Conservation (phyloP, 441 rosid species). For the Flueggea neowawraea region DNA sequence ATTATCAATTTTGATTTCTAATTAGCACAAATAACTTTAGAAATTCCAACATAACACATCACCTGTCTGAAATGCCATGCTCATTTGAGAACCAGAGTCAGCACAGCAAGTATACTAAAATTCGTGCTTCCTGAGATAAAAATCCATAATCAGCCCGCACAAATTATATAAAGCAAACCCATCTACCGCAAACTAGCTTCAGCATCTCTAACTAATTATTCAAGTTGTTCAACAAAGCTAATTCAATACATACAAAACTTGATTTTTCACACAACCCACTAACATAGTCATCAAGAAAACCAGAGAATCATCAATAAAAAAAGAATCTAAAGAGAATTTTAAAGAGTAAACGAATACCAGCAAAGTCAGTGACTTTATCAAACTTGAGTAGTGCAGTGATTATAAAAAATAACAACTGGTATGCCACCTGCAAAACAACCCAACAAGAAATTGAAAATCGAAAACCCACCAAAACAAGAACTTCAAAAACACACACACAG, state of each 20-base stretch:
- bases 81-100: conserved; percentile 74
- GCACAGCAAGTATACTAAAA: conserved; percentile 67
- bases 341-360: conserved; percentile 38
- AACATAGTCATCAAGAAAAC: too few species aligned
- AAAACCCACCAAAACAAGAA: neutral
- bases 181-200: neutral
- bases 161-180: neutral
- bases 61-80: conserved; percentile 95
- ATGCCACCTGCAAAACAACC: conserved; percentile 53
- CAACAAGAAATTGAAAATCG: neutral
- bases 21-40: neutral
- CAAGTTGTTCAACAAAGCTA: too few species aligned
- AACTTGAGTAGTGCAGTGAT: conserved; percentile 85
- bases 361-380: conserved; percentile 95
- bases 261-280: too few species aligned
- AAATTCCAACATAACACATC: neutral
- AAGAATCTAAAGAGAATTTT: neutral
- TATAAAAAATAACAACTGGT: conserved; percentile 72
- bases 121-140: conserved; percentile 74
- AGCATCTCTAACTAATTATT: too few species aligned
- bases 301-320: neutral
- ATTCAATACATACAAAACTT: too few species aligned
- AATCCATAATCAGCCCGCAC: neutral
- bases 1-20: too few species aligned
- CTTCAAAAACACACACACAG: neutral